phyloP scores from a whole-genome alignment of 208 protist genomes.

The Leishmania turanica region DNA sequence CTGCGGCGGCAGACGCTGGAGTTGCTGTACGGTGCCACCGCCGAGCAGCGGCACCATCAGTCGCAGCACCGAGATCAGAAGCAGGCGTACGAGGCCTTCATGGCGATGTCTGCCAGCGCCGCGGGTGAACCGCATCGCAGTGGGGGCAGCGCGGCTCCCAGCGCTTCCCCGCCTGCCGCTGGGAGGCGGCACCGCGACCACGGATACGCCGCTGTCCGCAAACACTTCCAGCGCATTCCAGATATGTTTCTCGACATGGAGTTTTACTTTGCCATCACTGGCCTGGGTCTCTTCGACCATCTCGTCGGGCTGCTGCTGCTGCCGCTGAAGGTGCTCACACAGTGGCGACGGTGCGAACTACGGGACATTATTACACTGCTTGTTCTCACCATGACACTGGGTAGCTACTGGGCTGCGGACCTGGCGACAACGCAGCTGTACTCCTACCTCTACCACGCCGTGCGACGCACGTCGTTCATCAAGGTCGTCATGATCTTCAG shows the following conservation, averaged over 20 bases:
- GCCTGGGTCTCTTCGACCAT: constrained; percentile 14
- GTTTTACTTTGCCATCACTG: constrained; percentile 25
- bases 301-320: constrained; percentile 12
- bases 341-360: constrained; percentile 10
- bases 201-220: constrained; percentile 1
- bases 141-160: background rate
- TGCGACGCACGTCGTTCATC: constrained; percentile 51
- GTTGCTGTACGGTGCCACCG: constrained; percentile 15
- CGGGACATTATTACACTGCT: constrained; percentile 6
- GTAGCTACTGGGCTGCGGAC: constrained; percentile 13
- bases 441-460: constrained; percentile 23
- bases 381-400: constrained; percentile 6
- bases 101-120: background rate
- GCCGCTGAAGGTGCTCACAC: constrained; percentile 14
- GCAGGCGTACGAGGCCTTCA: constrained; percentile 3
- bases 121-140: background rate
- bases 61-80: constrained; percentile 28
- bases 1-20: constrained; percentile 7
- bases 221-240: constrained; percentile 22
- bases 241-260: constrained; percentile 8
- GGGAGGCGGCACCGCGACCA: constrained; percentile 4
- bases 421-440: constrained; percentile 19
- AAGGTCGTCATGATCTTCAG: constrained; percentile 97
- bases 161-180: background rate
- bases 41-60: constrained; percentile 42